phyloP scores from a whole-genome alignment of 345 rosid species.

The Nephelium lappaceum region DNA sequence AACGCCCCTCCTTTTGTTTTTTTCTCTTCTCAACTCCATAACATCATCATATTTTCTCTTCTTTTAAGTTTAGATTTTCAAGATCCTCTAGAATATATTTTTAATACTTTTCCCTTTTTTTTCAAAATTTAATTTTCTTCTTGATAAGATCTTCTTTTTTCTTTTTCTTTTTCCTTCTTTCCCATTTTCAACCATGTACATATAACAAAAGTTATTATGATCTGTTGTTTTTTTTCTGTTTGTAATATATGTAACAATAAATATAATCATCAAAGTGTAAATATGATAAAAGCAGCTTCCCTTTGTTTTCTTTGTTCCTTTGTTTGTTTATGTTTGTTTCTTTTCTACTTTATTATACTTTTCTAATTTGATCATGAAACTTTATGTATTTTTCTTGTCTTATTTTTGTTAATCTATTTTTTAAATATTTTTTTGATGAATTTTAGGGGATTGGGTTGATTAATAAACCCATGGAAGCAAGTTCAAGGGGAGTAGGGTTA shows the following conservation, averaged over 20 bases:
- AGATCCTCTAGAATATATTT: conserved; percentile 14
- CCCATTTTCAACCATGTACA: conserved; percentile 11
- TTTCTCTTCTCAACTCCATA: conserved; percentile 8
- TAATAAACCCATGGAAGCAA: conserved; percentile 38
- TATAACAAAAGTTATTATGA: conserved; percentile 12
- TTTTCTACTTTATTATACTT: conserved; percentile 3
- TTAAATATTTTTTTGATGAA: not conserved
- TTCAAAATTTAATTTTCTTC: not conserved
- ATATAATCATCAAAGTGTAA: conserved; percentile 25
- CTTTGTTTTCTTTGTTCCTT: conserved; percentile 26
- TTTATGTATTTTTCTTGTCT: conserved; percentile 24
- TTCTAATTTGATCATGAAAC: conserved; percentile 29
- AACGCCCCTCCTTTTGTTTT: not conserved
- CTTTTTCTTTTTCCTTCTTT: not conserved
- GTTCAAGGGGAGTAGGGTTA: conserved; percentile 22
- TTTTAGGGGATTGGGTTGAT: conserved; percentile 41
- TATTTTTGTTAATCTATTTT: not conserved
- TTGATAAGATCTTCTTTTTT: conserved; percentile 21
- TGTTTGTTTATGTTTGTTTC: conserved; percentile 24
- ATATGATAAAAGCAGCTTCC: conserved; percentile 8
- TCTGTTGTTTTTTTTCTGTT: conserved; percentile 25
- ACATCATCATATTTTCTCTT: conserved; percentile 20
- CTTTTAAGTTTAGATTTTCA: conserved; percentile 4
- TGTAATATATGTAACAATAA: not conserved
- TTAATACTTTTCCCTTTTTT: not conserved